A percentile compares a stretch with the other conserved stretches of the same genome.
These are phyloP conservation scores for Aspergillus novoparasiticus DNA, from an alignment of 2,329 filamentous ascomycete species.

Conservation along the genomic window DNA sequence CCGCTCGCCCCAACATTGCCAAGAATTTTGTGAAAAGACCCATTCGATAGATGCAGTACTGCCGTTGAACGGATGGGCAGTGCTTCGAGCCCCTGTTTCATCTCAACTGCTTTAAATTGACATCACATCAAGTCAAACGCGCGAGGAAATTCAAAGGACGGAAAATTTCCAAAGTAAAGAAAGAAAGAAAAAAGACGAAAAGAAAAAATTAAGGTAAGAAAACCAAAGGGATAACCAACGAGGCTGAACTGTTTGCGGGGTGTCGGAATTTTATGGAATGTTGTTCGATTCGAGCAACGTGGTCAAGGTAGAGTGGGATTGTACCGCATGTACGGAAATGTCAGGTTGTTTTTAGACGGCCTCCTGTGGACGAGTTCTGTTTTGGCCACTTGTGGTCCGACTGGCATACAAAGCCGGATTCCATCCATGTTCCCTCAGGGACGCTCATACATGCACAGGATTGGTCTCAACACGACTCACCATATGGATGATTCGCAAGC, in stretches of 20 bases:
- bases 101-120: background rate
- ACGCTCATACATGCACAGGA: background rate
- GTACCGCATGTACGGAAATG: background rate
- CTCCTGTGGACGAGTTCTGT: background rate
- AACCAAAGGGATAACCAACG: background rate
- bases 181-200: background rate
- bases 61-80: conserved; percentile 4
- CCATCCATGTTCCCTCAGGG: background rate
- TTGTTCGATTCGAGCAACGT: background rate
- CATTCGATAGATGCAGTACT: conserved; percentile 12
- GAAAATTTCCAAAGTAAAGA: background rate
- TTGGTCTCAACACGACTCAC: background rate
- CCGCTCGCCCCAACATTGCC: conserved; percentile 17
- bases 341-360: background rate
- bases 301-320: background rate
- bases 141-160: background rate
- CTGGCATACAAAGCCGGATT: background rate
- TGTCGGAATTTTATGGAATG: background rate
- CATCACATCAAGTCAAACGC: background rate
- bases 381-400: background rate
- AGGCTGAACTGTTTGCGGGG: background rate
- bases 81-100: conserved; percentile 2
- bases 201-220: background rate
- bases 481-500: background rate
- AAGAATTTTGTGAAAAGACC: conserved; percentile 21